These are phyloP conservation scores for Hypomyces rosellus DNA, from an alignment of 2,329 filamentous ascomycete genomes.

Conservation along the genomic window DNA sequence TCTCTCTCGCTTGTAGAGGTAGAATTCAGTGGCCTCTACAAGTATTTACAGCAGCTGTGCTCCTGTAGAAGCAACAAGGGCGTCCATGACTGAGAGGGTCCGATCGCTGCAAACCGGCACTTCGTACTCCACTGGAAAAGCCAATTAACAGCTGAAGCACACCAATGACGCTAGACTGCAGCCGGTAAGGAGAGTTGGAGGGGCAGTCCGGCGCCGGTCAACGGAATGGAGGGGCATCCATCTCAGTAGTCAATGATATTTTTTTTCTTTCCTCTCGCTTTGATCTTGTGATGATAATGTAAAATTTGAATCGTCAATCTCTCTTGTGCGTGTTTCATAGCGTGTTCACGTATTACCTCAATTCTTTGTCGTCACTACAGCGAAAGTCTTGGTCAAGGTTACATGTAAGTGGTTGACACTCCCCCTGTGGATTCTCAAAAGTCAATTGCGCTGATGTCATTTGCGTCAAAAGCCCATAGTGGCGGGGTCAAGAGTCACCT, in stretches of 20 bases:
- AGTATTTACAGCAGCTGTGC: no score
- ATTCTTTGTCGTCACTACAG: neutral
- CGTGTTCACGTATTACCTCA: neutral
- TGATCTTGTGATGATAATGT: neutral
- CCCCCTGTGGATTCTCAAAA: neutral
- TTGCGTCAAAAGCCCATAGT: conserved; percentile 3
- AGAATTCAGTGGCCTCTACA: no score
- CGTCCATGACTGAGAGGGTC: no score
- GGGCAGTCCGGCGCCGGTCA: conserved; percentile 17
- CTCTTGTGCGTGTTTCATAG: neutral
- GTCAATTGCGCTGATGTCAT: conserved; percentile 9
- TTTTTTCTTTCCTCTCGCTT: conserved; percentile 3
- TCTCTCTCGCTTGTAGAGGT: no score
- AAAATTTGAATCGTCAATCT: neutral
- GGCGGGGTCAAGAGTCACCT: conserved; percentile 10
- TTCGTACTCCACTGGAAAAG: no score
- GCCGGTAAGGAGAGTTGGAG: conserved; percentile 21
- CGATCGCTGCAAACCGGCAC: no score
- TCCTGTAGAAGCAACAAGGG: no score
- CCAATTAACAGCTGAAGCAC: no score
- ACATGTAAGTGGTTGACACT: no score
- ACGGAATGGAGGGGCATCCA: conserved; percentile 8
- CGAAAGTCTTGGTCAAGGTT: no score
- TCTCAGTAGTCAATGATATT: neutral
- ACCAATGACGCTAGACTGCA: conserved; percentile 19